Conservation (phyloP, 495 filamentous ascomycete genomes). For the Penicillium maclennaniae region DNA sequence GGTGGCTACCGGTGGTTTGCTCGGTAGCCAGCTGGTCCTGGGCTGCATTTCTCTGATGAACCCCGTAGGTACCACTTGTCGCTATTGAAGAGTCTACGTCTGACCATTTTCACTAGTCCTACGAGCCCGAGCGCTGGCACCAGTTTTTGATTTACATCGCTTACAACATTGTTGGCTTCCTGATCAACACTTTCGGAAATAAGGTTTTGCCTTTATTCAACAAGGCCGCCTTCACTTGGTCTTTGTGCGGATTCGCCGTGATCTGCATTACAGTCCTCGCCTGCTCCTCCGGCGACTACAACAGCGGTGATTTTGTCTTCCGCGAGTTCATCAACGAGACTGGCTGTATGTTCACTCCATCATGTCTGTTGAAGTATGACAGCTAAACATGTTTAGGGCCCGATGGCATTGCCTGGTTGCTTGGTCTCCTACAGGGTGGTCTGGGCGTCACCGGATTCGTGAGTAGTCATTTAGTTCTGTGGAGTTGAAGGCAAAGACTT, state of each 20-base stretch:
- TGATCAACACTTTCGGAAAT: slow-evolving; percentile 66
- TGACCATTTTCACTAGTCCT: slow-evolving; percentile 35
- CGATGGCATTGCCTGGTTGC: slow-evolving; percentile 60
- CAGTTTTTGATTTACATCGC: slow-evolving; percentile 71
- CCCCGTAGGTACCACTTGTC: slow-evolving; percentile 22
- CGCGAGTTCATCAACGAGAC: slow-evolving; percentile 56
- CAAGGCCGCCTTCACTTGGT: slow-evolving; percentile 62
- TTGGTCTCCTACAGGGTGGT: slow-evolving; percentile 60
- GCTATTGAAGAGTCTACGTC: not conserved
- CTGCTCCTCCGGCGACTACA: slow-evolving; percentile 58
- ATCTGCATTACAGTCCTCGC: slow-evolving; percentile 65
- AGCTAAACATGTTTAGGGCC: slow-evolving; percentile 36
- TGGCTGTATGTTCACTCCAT: slow-evolving; percentile 41
- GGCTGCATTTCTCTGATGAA: slow-evolving; percentile 58
- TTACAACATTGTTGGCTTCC: slow-evolving; percentile 58
- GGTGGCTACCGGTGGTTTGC: slow-evolving; percentile 45
- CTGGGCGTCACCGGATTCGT: slow-evolving; percentile 60
- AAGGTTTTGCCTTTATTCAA: slow-evolving; percentile 60
- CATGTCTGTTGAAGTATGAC: not conserved
- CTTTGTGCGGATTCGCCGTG: slow-evolving; percentile 60
- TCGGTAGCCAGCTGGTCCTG: slow-evolving; percentile 56
- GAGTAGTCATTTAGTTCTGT: slow-evolving; percentile 10
- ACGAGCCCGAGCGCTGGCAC: slow-evolving; percentile 60
- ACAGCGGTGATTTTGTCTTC: slow-evolving; percentile 56
- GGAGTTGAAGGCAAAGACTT: slow-evolving; percentile 1